Percentiles rank a stretch among this genome's conserved stretches.
phyloP scores from a whole-genome alignment of 2,329 filamentous ascomycete genomes.

The Aspergillus piperis region DNA sequence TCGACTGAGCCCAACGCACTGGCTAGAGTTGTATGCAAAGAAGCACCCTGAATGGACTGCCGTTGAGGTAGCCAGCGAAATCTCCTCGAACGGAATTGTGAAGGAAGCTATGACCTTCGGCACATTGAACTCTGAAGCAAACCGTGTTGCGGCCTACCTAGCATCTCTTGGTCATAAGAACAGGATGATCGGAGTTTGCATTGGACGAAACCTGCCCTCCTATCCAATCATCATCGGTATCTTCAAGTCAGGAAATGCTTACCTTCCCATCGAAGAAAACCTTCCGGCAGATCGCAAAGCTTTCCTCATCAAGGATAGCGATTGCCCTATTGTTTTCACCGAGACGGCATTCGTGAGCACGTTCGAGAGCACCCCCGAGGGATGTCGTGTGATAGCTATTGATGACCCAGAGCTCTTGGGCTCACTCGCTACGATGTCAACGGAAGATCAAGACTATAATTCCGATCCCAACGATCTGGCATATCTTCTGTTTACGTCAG shows the following conservation, averaged over 20 bases:
- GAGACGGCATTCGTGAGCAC: conserved; percentile 20
- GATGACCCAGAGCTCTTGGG: conserved; percentile 23
- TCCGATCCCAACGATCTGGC: conserved; percentile 22
- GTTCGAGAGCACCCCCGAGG: conserved; percentile 21
- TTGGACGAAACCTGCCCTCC: conserved; percentile 28
- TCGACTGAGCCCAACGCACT: conserved; percentile 29
- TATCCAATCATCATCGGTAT: conserved; percentile 36
- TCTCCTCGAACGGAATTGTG: conserved; percentile 21
- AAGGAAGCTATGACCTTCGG: conserved; percentile 31
- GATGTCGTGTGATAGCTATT: conserved; percentile 25
- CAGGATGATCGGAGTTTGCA: conserved; percentile 32
- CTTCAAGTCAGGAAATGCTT: conserved; percentile 37
- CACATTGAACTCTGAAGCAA: conserved; percentile 25
- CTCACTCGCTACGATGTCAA: conserved; percentile 18
- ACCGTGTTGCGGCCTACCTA: conserved; percentile 29
- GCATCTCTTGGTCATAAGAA: conserved; percentile 23
- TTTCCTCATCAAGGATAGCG: conserved; percentile 32
- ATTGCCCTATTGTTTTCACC: conserved; percentile 33
- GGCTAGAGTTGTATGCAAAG: conserved; percentile 30
- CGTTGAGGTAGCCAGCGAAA: conserved; percentile 30
- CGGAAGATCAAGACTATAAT: conserved; percentile 18
- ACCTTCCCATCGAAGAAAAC: conserved; percentile 38
- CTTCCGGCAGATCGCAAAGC: conserved; percentile 33
- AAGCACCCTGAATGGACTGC: conserved; percentile 33
- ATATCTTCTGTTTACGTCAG: conserved; percentile 82